Base-by-base conservation (phyloP, 2,329 filamentous ascomycete genomes). In the Penicillium corylophilum region DNA sequence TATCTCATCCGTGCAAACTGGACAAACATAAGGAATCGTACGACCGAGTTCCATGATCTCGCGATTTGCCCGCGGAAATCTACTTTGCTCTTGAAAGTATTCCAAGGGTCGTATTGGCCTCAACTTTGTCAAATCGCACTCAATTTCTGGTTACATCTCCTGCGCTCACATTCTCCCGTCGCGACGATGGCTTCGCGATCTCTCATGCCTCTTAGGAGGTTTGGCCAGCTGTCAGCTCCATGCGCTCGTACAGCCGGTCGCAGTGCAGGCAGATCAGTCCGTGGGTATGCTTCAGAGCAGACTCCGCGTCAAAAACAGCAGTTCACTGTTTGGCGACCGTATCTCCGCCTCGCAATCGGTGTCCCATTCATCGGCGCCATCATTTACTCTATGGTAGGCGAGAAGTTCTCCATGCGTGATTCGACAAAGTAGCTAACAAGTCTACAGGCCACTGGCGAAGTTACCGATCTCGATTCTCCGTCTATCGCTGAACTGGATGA, bases 401-500 rank as follows among this genome's bases (percentile, higher is more conserved):
- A 20, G 16, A 16, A 23, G 12, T 20, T 26, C 33, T 13, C 23
- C 15, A 22, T 8, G 10, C 2, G 5, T n/a, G 6, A 18, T 10
- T 9, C 20, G 2, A 10, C n/a, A 22, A 26, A 39, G 2, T 12
- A 42, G 13, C 51, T 56, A n/a, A 43, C 22, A 10, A 8, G 9
- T 8, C 9, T 15, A 16, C 20, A 72, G 69, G 69, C 69, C 51
- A 73, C 68, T 22, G 68, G 63, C 8, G 69, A 70, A 56, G 65
- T 71, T 31, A 68, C 69, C 13, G 66, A 73, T 43, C 64, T 73
- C 44, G 71, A 73, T 46, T 62, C 69, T 4, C 72, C 88, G 26
- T 82, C 87, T 36, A 89, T 96, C 61, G 91, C 90, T 64, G 89
- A 96, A 68, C 85, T 89, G 64, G 94, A 97, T 72, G 85, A 83